Percentiles rank a stretch among this genome's conserved stretches.
These are phyloP conservation scores for Boletus sensibilis DNA, from an alignment of 768 basidiomycete genomes.

Conservation along the genomic window DNA sequence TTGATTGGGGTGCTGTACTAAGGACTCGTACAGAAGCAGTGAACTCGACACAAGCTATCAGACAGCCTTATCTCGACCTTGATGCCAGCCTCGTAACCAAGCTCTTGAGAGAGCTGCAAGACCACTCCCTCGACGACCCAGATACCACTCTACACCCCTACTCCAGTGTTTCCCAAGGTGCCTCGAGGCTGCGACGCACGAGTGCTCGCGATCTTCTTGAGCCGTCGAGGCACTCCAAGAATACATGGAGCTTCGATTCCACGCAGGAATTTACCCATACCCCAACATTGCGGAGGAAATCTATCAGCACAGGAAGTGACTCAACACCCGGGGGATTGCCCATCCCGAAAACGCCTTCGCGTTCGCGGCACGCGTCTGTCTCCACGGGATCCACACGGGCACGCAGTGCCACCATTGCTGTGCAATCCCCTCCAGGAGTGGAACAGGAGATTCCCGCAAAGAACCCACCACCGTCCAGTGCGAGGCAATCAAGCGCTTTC, in stretches of 20 bases:
- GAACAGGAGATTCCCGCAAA: slow-evolving; percentile 5
- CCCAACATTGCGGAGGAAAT: slow-evolving; percentile 11
- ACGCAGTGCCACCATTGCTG: slow-evolving; percentile 14
- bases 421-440: slow-evolving; percentile 3
- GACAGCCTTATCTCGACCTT: slow-evolving; percentile 28
- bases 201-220: slow-evolving; percentile 28
- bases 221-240: slow-evolving; percentile 12
- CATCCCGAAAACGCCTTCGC: slow-evolving; percentile 21
- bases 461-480: not conserved
- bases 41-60: slow-evolving; percentile 13
- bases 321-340: not conserved
- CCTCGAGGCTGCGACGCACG: slow-evolving; percentile 15
- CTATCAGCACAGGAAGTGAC: slow-evolving; percentile 7
- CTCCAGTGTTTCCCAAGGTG: not conserved
- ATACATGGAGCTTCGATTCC: slow-evolving; percentile 4
- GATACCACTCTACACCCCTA: slow-evolving; percentile 5
- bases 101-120: slow-evolving; percentile 24
- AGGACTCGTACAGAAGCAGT: slow-evolving; percentile 26
- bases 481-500: not conserved
- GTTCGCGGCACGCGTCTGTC: slow-evolving; percentile 19
- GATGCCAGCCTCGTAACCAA: slow-evolving; percentile 22
- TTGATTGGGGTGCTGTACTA: slow-evolving; percentile 51
- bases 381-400: slow-evolving; percentile 15
- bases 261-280: slow-evolving; percentile 1
- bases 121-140: slow-evolving; percentile 13